Evolutionary conservation across 1,139 yeast species (phyloP).

Genomic region (Debaryomycetaceae sp.): DNA sequence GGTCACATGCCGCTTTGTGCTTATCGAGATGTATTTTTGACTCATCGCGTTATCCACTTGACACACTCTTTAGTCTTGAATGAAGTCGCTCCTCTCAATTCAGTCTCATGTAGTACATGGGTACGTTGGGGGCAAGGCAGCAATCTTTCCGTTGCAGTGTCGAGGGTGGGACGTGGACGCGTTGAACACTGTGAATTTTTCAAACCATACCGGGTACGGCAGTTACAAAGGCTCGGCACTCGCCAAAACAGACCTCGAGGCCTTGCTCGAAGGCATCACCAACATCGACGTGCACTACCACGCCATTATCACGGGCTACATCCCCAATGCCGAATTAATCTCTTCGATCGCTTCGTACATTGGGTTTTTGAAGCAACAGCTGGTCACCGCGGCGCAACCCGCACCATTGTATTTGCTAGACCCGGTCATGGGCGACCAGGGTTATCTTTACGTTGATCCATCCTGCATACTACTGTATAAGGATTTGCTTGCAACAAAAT

Average conservation of each 20-base stretch:
- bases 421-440: constrained; percentile 95
- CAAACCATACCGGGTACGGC: constrained; percentile 48
- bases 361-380: constrained; percentile 12
- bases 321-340: constrained; percentile 31
- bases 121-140: constrained; percentile 42
- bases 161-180: constrained; percentile 44
- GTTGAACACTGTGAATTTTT: constrained; percentile 38
- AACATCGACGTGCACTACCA: constrained; percentile 28
- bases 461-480: constrained; percentile 66
- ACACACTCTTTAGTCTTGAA: constrained; percentile 1
- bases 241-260: constrained; percentile 9
- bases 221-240: constrained; percentile 25
- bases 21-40: not conserved
- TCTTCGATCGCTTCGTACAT: constrained; percentile 15
- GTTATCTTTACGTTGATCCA: constrained; percentile 70
- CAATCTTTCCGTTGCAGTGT: constrained; percentile 39
- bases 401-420: constrained; percentile 62
- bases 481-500: constrained; percentile 43
- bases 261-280: constrained; percentile 37
- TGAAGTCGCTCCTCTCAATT: constrained; percentile 28
- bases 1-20: not conserved
- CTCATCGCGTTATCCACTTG: not conserved
- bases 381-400: constrained; percentile 9
- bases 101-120: constrained; percentile 46
- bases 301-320: constrained; percentile 33